A percentile compares a stretch with the other conserved stretches of the same genome.
Conservation (phyloP, 768 basidiomycete species). For the Postia placenta region DNA sequence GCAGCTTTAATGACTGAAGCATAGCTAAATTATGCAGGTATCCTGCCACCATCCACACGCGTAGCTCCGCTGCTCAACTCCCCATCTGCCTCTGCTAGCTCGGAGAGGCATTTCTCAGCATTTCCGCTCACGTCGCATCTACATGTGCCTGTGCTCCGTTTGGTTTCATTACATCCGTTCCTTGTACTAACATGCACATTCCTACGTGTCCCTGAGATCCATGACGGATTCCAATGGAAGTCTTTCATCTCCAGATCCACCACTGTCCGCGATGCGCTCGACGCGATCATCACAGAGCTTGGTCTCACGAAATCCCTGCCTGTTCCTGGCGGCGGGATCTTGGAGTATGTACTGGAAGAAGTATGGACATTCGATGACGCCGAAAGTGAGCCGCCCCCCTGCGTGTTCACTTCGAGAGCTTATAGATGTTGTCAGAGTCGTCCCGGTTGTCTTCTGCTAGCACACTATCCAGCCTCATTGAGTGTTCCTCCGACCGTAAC, state of each 20-base stretch:
- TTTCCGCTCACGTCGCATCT: constrained; percentile 66
- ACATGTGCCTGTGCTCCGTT: constrained; percentile 58
- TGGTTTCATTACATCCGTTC: constrained; percentile 63
- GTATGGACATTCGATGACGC: constrained; percentile 46
- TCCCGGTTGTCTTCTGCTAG: constrained; percentile 40
- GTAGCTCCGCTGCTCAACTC: constrained; percentile 50
- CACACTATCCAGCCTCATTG: constrained; percentile 36
- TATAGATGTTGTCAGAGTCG: constrained; percentile 26
- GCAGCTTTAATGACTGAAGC: constrained; percentile 1
- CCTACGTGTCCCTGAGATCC: constrained; percentile 68
- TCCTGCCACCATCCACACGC: constrained; percentile 35
- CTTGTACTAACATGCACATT: constrained; percentile 52
- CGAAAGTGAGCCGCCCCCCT: constrained; percentile 40
- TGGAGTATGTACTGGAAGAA: constrained; percentile 75
- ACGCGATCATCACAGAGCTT: constrained; percentile 51
- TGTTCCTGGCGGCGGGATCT: constrained; percentile 56
- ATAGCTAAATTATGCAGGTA: constrained; percentile 34
- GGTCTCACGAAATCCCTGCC: constrained; percentile 63
- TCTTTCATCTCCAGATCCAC: constrained; percentile 55
- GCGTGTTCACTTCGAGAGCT: not conserved
- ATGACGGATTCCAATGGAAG: constrained; percentile 64
- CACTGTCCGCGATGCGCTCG: constrained; percentile 50
- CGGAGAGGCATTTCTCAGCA: constrained; percentile 56
- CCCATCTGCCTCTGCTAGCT: constrained; percentile 26
- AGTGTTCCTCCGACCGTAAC: constrained; percentile 23